phyloP scores from a whole-genome alignment of 23 red algal genomes.

The Porphyridium purpureum region DNA sequence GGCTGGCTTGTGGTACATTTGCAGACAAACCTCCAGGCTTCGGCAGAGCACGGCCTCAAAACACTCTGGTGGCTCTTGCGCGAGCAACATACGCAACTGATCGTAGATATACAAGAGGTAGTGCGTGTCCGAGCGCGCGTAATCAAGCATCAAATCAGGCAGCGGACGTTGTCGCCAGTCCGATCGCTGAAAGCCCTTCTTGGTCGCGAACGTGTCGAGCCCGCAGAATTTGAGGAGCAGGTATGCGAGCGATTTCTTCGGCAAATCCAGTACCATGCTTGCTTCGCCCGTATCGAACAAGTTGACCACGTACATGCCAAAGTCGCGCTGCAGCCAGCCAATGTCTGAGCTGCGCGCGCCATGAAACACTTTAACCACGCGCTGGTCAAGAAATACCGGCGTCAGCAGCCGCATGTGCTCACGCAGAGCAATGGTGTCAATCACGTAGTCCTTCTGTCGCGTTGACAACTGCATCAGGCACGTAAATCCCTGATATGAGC shows the following conservation, averaged over 20 bases:
- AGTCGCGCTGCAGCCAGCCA: constrained; percentile 90
- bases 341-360: constrained; percentile 59
- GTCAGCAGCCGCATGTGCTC: constrained; percentile 21
- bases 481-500: constrained; percentile 89
- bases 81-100: constrained; percentile 42
- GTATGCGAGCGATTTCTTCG: constrained; percentile 43
- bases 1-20: constrained; percentile 16
- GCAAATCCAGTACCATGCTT: constrained; percentile 26
- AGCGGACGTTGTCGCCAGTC: constrained; percentile 93
- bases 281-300: constrained; percentile 92
- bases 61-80: constrained; percentile 10
- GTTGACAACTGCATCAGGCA: constrained; percentile 91
- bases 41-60: constrained; percentile 17
- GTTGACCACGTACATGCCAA: constrained; percentile 70
- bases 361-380: constrained; percentile 21
- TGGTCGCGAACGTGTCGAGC: constrained; percentile 13
- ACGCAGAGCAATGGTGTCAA: constrained; percentile 67
- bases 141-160: constrained; percentile 49
- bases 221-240: constrained; percentile 23
- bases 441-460: constrained; percentile 49
- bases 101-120: constrained; percentile 91
- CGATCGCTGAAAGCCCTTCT: constrained; percentile 68
- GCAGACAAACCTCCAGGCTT: constrained; percentile 11
- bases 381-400: constrained; percentile 41
- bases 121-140: constrained; percentile 92